These are phyloP conservation scores for Phytopythium sindhum DNA, from an alignment of 352 stramenopile species.

Conservation along the genomic window DNA sequence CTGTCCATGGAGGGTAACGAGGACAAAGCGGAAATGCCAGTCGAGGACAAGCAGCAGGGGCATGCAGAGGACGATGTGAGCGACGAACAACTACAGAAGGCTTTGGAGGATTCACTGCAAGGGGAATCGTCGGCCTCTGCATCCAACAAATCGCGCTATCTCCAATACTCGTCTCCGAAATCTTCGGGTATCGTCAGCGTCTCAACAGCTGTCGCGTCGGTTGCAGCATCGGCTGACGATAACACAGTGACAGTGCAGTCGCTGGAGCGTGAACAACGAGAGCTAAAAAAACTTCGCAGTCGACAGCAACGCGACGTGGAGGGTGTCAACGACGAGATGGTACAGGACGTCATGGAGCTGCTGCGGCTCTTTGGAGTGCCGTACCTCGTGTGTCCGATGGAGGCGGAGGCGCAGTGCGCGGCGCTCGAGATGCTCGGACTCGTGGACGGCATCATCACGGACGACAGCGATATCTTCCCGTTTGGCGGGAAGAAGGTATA, in stretches of 20 bases:
- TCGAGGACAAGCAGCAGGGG: not conserved
- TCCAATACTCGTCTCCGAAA: conserved; percentile 31
- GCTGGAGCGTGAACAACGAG: conserved; percentile 54
- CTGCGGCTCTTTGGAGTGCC: conserved; percentile 97
- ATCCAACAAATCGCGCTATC: conserved; percentile 32
- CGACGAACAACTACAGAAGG: conserved; percentile 26
- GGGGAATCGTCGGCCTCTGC: conserved; percentile 19
- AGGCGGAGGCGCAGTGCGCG: conserved; percentile 98
- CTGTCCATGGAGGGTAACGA: conserved; percentile 13
- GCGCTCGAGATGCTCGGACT: conserved; percentile 94
- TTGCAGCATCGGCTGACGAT: conserved; percentile 4
- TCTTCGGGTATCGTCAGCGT: not conserved
- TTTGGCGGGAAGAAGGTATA: conserved; percentile 96
- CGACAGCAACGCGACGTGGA: conserved; percentile 89
- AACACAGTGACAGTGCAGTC: conserved; percentile 28
- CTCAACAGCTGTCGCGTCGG: conserved; percentile 5
- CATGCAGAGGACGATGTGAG: conserved; percentile 4
- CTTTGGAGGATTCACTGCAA: conserved; percentile 31
- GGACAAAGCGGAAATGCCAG: conserved; percentile 8
- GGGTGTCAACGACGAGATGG: conserved; percentile 97
- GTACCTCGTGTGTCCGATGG: conserved; percentile 98
- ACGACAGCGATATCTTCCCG: conserved; percentile 94
- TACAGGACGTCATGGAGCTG: conserved; percentile 95
- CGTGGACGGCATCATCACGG: conserved; percentile 98
- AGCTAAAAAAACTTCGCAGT: conserved; percentile 77